Evolutionary conservation across 108 stramenopile species (phyloP), one percentile per base, ranked within the genome.

Genomic region (Pseudonitzschia pungens): DNA sequence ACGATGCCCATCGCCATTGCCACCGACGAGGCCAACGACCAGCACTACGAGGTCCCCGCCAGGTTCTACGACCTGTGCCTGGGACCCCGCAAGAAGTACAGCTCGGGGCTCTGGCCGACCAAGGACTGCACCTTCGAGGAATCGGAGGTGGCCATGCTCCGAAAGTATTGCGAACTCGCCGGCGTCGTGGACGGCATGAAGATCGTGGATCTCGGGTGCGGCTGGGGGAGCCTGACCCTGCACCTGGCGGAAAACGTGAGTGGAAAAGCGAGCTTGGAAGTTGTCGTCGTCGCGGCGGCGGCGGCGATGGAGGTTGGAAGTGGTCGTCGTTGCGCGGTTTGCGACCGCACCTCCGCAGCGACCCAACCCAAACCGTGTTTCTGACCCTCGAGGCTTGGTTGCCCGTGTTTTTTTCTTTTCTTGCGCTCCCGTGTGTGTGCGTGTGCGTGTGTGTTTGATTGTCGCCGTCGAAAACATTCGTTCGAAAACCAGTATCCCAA

Each of bases 11-110:
- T 98, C 73, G 98, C 98, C 41, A 90, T 92, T 74, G 83, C 85
- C 20, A 92, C 94, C 26, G 74, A 87, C 9, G 94, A 64, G 32
- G 97, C 98, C 20, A 98, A 98, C 77, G 87, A 91, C 31, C 98
- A 99, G 79, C 98, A 99, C 81, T 99, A 99, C 76, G 98, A 99
- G 73, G 96, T 99, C 14, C 96, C 92, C 43, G 90, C 96, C 27
- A 83, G 83, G 28, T 96, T 99, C 69, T 99, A 97, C 76, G 83
- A 82, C 63, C 53, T 88, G 45, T 89, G 85, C 68, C 81, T 99
- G 11, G 98, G 98, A 15, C 94, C 92, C 0, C 69, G 89, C 36
- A 91, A 92, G 65, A 99, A 99, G 88, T 99, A 99, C 76, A 90
- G 88, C 4, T 86, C 74, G 69, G 90, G 97, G 40, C 70, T 84